phyloP scores from a whole-genome alignment of 345 rosid genomes.

The Citrus cavaleriei region DNA sequence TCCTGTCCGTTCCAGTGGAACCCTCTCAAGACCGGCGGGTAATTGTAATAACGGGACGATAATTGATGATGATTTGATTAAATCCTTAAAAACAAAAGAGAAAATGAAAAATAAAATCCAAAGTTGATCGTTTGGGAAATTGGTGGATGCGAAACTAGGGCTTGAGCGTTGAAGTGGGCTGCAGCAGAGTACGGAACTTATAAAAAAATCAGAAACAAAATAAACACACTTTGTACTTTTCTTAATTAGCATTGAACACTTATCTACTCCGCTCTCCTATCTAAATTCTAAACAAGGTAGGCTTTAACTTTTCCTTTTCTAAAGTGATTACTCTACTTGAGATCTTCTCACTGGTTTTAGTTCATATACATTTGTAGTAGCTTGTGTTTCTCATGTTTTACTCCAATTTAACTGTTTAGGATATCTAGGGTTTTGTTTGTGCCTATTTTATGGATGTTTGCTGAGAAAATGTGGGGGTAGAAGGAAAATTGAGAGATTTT shows the following conservation, averaged over 20 bases:
- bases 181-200: background rate
- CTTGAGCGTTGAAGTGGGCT: background rate
- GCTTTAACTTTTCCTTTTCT: background rate
- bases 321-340: background rate
- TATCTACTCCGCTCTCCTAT: background rate
- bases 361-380: background rate
- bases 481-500: background rate
- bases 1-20: background rate
- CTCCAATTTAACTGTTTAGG: background rate
- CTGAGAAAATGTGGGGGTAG: background rate
- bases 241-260: background rate
- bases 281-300: constrained; percentile 3
- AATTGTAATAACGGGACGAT: background rate
- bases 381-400: background rate
- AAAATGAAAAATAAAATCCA: too few relatives aligned
- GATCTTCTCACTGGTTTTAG: background rate
- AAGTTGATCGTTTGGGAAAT: too few relatives aligned
- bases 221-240: background rate
- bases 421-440: background rate
- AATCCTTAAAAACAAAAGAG: too few relatives aligned
- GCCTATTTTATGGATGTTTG: background rate
- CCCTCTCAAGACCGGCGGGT: background rate
- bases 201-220: background rate
- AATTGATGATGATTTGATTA: too few relatives aligned
- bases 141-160: constrained; percentile 5